These are phyloP conservation scores for Clitopilus passeckerianus DNA, from an alignment of 768 basidiomycete genomes.

Conservation along the genomic window DNA sequence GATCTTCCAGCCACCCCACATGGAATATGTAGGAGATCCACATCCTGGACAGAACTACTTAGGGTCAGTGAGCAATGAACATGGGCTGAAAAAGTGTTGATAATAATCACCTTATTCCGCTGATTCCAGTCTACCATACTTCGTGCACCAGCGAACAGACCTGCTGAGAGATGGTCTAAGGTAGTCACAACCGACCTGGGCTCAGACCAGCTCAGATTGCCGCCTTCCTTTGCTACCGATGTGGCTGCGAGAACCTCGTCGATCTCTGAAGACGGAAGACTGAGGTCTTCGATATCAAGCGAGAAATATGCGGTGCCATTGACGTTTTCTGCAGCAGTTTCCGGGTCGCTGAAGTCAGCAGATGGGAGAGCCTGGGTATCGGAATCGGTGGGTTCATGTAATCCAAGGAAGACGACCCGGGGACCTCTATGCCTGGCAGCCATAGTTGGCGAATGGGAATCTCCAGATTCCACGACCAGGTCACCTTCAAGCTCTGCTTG, in stretches of 20 bases:
- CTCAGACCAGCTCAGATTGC: constrained; percentile 55
- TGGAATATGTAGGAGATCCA: constrained; percentile 72
- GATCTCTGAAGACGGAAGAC: constrained; percentile 25
- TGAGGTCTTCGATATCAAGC: constrained; percentile 61
- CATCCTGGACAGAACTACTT: constrained; percentile 95
- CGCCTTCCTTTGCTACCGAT: constrained; percentile 31
- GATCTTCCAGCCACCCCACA: constrained; percentile 97
- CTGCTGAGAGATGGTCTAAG: constrained; percentile 63
- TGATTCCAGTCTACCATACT: constrained; percentile 92
- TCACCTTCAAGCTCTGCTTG: constrained; percentile 52
- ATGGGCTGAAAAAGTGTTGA: background rate
- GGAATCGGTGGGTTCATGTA: constrained; percentile 50
- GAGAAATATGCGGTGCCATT: constrained; percentile 86
- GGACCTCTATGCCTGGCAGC: constrained; percentile 55
- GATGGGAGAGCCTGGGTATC: constrained; percentile 54
- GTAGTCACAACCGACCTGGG: constrained; percentile 50
- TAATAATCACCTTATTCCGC: constrained; percentile 64
- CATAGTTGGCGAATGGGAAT: constrained; percentile 35
- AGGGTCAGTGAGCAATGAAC: background rate
- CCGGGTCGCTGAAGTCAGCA: constrained; percentile 56
- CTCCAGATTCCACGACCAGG: constrained; percentile 21
- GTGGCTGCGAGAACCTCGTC: constrained; percentile 33
- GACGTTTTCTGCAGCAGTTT: constrained; percentile 50
- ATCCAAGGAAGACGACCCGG: constrained; percentile 74
- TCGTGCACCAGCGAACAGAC: constrained; percentile 72